A percentile compares a stretch with the other conserved stretches of the same genome.
Evolutionary conservation across 306 rosid species (phyloP).

Genomic region (Canavalia ensiformis): DNA sequence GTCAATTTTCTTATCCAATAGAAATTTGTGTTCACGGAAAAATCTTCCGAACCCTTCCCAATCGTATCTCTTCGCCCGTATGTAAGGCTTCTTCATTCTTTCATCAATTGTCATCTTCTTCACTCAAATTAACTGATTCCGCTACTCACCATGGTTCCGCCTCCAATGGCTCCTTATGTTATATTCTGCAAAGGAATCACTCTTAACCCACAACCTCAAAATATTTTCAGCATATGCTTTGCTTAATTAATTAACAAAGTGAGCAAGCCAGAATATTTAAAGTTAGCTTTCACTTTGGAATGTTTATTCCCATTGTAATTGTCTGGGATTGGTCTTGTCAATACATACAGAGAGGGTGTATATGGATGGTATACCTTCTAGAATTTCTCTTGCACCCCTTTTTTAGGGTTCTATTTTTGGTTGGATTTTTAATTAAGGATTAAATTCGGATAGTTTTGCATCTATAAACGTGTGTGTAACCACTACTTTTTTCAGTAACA

Average conservation of each 20-base stretch:
- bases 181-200: neutral
- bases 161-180: neutral
- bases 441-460: too few relatives aligned
- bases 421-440: too few relatives aligned
- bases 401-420: too few relatives aligned
- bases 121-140: too few relatives aligned
- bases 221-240: slow-evolving; percentile 44
- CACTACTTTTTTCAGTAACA: too few relatives aligned
- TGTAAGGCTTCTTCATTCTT: slow-evolving; percentile 47
- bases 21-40: neutral
- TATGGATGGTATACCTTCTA: neutral
- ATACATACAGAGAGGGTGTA: neutral
- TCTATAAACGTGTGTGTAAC: too few relatives aligned
- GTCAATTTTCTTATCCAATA: slow-evolving; percentile 27
- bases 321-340: neutral
- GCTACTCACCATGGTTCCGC: too few relatives aligned
- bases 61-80: slow-evolving; percentile 43
- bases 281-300: slow-evolving; percentile 34
- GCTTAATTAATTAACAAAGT: slow-evolving; percentile 41
- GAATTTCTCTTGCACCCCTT: neutral
- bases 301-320: neutral
- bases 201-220: neutral
- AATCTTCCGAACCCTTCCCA: slow-evolving; percentile 31
- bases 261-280: slow-evolving; percentile 28
- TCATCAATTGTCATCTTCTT: slow-evolving; percentile 12